Evolutionary conservation across 345 rosid genomes (phyloP), one percentile per base, ranked within the genome.

Genomic region (Bruguiera sexangula): DNA sequence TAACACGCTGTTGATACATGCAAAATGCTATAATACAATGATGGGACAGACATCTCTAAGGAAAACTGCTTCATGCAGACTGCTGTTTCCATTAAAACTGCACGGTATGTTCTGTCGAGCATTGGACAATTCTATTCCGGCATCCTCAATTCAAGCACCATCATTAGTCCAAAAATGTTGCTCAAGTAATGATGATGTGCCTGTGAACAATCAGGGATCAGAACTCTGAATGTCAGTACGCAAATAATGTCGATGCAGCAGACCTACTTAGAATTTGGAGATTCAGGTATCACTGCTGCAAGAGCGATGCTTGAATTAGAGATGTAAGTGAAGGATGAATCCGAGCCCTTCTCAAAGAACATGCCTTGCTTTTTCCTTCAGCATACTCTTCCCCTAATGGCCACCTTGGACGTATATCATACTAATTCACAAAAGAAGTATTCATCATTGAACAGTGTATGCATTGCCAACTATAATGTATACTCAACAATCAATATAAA

Each of bases 351-450:
- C 78, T 89, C 80, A 91, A 10, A 20, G 96, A 93, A 9, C 93
- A 94, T 65, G 97, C 93, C 62, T 81, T 82, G 8, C 97, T 90
- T 81, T 85, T 89, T 69, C 98, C 98, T 84, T 77, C 80, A 1
- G 88, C 88, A 66, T 84, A 84, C 75, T 87, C 98, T 76, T 89
- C 95, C 53, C 96, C 97, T 21, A 91, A 66, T 29, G 98, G 97
- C 98, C 98, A 94, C 81, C 97, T 85, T 31, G 98, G 93, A 66
- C 97, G 80, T 76, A 93, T 67, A 80, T 93, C 98, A 84, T 79
- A 89, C 98, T 93, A 78, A n/a, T 43, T 19, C 73, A 77, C 64
- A 52, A 66, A 46, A 22, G 74, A 70, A 67, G 66, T 31, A 70
- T 26, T 34, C 18, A 21, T 32, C 50, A 43, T 43, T 43, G 18